A percentile compares a stretch with the other conserved stretches of the same genome.
These are phyloP conservation scores for Chaetomium sp. DNA, from an alignment of 2,329 filamentous ascomycete species.

Conservation along the genomic window DNA sequence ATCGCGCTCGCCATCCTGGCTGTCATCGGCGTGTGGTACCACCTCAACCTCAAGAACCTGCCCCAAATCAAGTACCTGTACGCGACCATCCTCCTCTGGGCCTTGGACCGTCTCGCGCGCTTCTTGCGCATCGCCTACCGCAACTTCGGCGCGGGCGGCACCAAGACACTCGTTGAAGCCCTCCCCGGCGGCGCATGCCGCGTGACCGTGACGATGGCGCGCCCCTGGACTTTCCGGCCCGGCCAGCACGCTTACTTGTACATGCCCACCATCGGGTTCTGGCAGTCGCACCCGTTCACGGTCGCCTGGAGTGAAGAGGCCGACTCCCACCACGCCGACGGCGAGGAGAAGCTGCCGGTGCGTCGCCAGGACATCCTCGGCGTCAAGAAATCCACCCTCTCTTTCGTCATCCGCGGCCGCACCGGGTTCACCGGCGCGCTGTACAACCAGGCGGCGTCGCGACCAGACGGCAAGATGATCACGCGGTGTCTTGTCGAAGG, in stretches of 20 bases:
- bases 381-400: slow-evolving; percentile 59
- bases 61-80: slow-evolving; percentile 54
- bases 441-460: slow-evolving; percentile 59
- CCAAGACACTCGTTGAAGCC: slow-evolving; percentile 64
- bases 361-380: slow-evolving; percentile 51
- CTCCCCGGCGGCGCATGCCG: slow-evolving; percentile 69
- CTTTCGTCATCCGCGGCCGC: slow-evolving; percentile 65
- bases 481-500: slow-evolving; percentile 67
- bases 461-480: slow-evolving; percentile 53
- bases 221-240: slow-evolving; percentile 68
- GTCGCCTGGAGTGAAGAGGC: slow-evolving; percentile 70
- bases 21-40: slow-evolving; percentile 61
- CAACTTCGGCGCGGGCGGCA: slow-evolving; percentile 62
- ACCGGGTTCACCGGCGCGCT: slow-evolving; percentile 67
- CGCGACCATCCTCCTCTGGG: slow-evolving; percentile 61
- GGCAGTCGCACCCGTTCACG: slow-evolving; percentile 75
- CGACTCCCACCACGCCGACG: slow-evolving; percentile 35
- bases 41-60: slow-evolving; percentile 49
- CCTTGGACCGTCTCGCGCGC: slow-evolving; percentile 54
- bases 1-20: slow-evolving; percentile 55
- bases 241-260: slow-evolving; percentile 78
- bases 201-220: slow-evolving; percentile 66
- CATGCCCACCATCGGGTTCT: slow-evolving; percentile 63
- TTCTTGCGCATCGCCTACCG: slow-evolving; percentile 54
- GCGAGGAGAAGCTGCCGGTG: slow-evolving; percentile 51